These are phyloP conservation scores for Canavalia ensiformis DNA, from an alignment of 306 rosid species.

Conservation along the genomic window DNA sequence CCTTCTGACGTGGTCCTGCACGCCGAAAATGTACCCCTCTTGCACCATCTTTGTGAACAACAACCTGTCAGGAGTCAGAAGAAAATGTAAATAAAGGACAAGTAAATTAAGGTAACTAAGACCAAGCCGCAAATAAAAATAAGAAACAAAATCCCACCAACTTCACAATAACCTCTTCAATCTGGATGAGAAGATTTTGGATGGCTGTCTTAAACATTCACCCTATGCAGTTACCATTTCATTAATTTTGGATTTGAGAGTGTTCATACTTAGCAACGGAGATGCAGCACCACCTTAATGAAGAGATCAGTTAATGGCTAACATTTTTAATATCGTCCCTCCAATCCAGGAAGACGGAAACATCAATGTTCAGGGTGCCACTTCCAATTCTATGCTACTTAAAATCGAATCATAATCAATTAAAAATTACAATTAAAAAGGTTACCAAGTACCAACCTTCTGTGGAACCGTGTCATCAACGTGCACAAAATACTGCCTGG, in stretches of 20 bases:
- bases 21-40: slow-evolving; percentile 94
- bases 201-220: slow-evolving; percentile 17
- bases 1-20: slow-evolving; percentile 98
- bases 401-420: not conserved
- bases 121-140: slow-evolving; percentile 9
- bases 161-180: not conserved
- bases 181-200: slow-evolving; percentile 8
- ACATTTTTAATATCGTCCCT: slow-evolving; percentile 11
- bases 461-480: slow-evolving; percentile 87
- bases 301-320: slow-evolving; percentile 5
- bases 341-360: slow-evolving; percentile 6
- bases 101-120: not conserved
- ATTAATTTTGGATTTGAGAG: slow-evolving; percentile 6
- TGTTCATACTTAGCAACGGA: slow-evolving; percentile 35
- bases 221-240: slow-evolving; percentile 27
- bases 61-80: slow-evolving; percentile 56
- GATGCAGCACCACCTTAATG: slow-evolving; percentile 39
- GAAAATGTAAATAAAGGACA: slow-evolving; percentile 20
- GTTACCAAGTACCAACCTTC: slow-evolving; percentile 56
- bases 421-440: slow-evolving; percentile 19
- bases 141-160: slow-evolving; percentile 28
- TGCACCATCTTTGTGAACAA: slow-evolving; percentile 85
- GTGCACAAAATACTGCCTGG: slow-evolving; percentile 95
- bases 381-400: not conserved
- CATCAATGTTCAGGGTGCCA: slow-evolving; percentile 24